Conservation (phyloP, 495 filamentous ascomycete species). For the Staphylotrichum longicolle region DNA sequence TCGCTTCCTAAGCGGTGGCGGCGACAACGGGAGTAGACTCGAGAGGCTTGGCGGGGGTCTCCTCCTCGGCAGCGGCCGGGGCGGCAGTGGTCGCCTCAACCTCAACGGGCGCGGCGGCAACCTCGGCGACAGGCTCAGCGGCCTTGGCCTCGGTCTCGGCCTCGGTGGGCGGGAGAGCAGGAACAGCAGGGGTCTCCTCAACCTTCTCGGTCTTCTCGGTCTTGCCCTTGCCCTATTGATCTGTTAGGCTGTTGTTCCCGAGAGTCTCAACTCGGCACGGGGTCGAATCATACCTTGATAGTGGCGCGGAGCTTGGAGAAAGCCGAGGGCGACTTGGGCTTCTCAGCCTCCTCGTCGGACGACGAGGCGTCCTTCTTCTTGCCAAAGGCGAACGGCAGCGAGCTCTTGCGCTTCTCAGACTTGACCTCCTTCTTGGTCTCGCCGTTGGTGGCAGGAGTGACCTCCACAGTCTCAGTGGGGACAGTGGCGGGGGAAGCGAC, state of each 20-base stretch:
- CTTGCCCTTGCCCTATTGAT: conserved; percentile 37
- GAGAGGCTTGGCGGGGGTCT: conserved; percentile 37
- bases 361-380: conserved; percentile 51
- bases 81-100: conserved; percentile 41
- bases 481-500: conserved; percentile 47
- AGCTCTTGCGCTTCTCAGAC: conserved; percentile 58
- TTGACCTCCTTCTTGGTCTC: conserved; percentile 54
- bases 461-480: conserved; percentile 45
- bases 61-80: conserved; percentile 36
- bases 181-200: conserved; percentile 36
- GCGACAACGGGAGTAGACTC: conserved; percentile 43
- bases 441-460: conserved; percentile 45
- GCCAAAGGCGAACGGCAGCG: conserved; percentile 54
- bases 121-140: conserved; percentile 55
- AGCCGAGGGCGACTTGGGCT: conserved; percentile 51
- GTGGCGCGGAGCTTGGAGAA: conserved; percentile 60
- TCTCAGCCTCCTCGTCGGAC: conserved; percentile 50
- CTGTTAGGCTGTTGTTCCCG: not conserved
- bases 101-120: conserved; percentile 45
- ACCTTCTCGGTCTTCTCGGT: conserved; percentile 46
- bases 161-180: conserved; percentile 27
- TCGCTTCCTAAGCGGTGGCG: conserved; percentile 48
- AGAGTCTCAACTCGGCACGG: not conserved
- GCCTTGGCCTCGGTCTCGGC: conserved; percentile 41
- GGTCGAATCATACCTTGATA: conserved; percentile 32